Evolutionary conservation across 1,284 basidiomycete species (phyloP), one percentile per base, ranked within the genome.

Genomic region (Cutaneotrichosporon dermatis): DNA sequence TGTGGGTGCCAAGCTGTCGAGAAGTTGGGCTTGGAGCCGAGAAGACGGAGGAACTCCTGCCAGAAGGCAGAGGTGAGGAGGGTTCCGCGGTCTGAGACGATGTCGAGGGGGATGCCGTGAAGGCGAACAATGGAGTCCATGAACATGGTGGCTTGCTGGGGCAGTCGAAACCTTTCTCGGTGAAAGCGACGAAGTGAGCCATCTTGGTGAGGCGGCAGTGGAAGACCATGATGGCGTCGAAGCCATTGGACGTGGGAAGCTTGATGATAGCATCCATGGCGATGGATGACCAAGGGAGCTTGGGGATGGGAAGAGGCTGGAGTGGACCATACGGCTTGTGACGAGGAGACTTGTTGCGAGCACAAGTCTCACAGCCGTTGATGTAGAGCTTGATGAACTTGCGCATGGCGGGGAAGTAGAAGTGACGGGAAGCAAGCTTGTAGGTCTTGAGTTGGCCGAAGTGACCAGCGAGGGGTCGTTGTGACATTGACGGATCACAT

Each of bases 261-360:
- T 76, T 72, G 5, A 73, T 71, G 36, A 84, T 81, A 51, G 80
- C 73, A 61, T 84, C 82, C 75, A 83, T 77, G 0, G 78, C 78
- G 5, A 83, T 71, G 0, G 77, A 36, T 5, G 7, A 4, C 49
- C 49, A 57, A 2, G 55, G 34, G 8, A n/a, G 33, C 1, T 61
- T 6, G 4, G 80, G 79, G 10, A 81, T 74, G 1, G 69, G 70
- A n/a, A 81, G 69, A 0, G 78, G 76, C 56, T 74, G 64, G 8
- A 84, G 67, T 0, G 69, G 50, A 2, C 82, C 81, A 41, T 68
- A 65, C 4, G 69, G 69, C 25, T 51, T 54, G 36, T 73, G 68
- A 10, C 67, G 60, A n/a, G 57, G n/a, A 0, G 71, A 51, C 66
- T 82, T 81, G 39, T 67, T 73, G 45, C 79, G 76, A 54, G 79